Evolutionary conservation across 768 basidiomycete genomes (phyloP).

Genomic region (Mycena olivaceomarginata): DNA sequence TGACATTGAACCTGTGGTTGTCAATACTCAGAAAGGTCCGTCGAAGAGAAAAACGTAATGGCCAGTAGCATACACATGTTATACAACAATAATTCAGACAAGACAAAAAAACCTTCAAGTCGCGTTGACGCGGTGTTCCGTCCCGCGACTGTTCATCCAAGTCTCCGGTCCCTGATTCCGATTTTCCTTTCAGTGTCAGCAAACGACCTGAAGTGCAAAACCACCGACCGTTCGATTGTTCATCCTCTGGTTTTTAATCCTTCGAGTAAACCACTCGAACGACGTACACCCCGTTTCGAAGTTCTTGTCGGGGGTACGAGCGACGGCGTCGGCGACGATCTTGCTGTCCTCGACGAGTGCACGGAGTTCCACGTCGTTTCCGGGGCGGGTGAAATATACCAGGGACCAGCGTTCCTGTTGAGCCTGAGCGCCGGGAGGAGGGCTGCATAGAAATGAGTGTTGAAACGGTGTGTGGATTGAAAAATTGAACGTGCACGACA

Average conservation of each 20-base stretch:
- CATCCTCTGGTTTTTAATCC: conserved; percentile 66
- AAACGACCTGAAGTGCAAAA: neutral
- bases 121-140: conserved; percentile 52
- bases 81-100: no score
- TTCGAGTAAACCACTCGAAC: conserved; percentile 65
- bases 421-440: conserved; percentile 76
- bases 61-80: no score
- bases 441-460: conserved; percentile 55
- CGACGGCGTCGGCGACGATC: conserved; percentile 67
- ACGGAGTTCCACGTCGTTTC: conserved; percentile 69
- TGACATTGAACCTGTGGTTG: neutral
- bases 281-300: conserved; percentile 61
- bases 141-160: conserved; percentile 68
- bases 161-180: conserved; percentile 63
- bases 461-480: conserved; percentile 32
- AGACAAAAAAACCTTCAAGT: conserved; percentile 3
- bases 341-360: conserved; percentile 72
- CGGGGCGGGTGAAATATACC: conserved; percentile 81
- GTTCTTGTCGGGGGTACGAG: conserved; percentile 59
- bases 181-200: neutral
- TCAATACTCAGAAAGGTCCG: no score
- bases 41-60: no score
- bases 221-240: conserved; percentile 62
- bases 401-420: conserved; percentile 77
- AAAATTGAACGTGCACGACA: conserved; percentile 6